Evolutionary conservation across 345 rosid genomes (phyloP).

Genomic region (Eutrema heterophyllum): DNA sequence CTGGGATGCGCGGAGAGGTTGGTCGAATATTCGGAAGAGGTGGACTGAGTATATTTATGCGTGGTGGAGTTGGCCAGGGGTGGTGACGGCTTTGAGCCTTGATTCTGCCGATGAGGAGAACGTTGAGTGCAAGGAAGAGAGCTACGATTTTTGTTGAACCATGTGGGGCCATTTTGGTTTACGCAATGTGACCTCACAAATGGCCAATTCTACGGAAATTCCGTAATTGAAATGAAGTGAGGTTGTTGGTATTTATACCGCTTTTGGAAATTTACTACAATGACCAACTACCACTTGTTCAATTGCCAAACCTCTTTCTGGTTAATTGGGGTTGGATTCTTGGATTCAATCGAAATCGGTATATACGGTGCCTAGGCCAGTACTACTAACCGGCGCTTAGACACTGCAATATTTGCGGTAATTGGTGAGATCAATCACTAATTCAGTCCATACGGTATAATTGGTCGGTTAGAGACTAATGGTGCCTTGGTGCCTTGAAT

Average conservation of each 20-base stretch:
- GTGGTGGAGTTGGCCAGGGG: too few relatives aligned
- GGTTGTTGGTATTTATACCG: not conserved
- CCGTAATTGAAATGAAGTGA: not conserved
- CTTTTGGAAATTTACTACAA: not conserved
- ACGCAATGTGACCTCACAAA: not conserved
- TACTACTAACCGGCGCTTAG: too few relatives aligned
- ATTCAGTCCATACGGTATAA: too few relatives aligned
- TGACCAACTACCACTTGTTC: not conserved
- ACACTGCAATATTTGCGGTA: too few relatives aligned
- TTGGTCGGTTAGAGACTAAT: too few relatives aligned
- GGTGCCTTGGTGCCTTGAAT: too few relatives aligned
- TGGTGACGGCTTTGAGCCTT: not conserved
- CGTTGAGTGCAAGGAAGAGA: not conserved
- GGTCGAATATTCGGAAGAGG: not conserved
- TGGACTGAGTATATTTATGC: too few relatives aligned
- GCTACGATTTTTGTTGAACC: not conserved
- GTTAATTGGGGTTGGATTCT: not conserved
- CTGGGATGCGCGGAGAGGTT: not conserved
- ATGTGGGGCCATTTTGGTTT: not conserved
- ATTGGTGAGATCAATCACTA: too few relatives aligned
- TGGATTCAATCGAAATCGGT: too few relatives aligned
- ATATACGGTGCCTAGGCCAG: too few relatives aligned
- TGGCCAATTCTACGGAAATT: not conserved
- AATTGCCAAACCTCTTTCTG: not conserved
- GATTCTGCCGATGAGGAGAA: not conserved